phyloP scores from a whole-genome alignment of 768 basidiomycete species.

The Lactarius sanguifluus region DNA sequence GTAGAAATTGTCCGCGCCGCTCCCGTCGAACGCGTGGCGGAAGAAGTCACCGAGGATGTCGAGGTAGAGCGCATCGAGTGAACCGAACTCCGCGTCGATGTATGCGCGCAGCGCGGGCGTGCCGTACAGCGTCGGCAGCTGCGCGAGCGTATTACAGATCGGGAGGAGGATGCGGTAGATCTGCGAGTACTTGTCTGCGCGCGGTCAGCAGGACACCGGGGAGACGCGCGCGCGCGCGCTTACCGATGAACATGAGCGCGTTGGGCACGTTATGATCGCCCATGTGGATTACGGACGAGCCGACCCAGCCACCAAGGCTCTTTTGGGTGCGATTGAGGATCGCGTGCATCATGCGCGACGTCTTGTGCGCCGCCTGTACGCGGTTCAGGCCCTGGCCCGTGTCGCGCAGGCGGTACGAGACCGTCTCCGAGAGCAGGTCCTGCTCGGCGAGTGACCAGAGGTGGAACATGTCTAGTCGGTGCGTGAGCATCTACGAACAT shows the following conservation, averaged over 20 bases:
- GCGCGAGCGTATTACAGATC: constrained; percentile 76
- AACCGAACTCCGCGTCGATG: constrained; percentile 82
- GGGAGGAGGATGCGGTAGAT: constrained; percentile 88
- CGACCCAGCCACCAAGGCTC: constrained; percentile 81
- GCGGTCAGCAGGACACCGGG: neutral
- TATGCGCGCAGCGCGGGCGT: constrained; percentile 74
- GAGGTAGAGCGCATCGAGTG: constrained; percentile 60
- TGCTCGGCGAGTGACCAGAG: constrained; percentile 80
- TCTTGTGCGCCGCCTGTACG: constrained; percentile 83
- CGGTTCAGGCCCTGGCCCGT: constrained; percentile 91
- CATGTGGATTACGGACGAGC: constrained; percentile 87
- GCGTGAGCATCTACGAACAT: neutral
- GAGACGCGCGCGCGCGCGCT: neutral
- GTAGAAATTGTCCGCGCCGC: constrained; percentile 89
- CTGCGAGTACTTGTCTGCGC: constrained; percentile 80
- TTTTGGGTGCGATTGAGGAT: constrained; percentile 82
- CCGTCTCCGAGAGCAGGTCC: constrained; percentile 73
- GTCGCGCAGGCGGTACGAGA: constrained; percentile 78
- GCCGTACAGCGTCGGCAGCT: constrained; percentile 62
- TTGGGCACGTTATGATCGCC: constrained; percentile 84
- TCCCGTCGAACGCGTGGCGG: constrained; percentile 85
- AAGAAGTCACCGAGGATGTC: constrained; percentile 86
- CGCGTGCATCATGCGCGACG: constrained; percentile 86
- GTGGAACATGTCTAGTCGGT: constrained; percentile 77
- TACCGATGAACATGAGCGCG: constrained; percentile 81